Percentiles rank a stretch among this genome's conserved stretches.
These are phyloP conservation scores for Hericium alpestre DNA, from an alignment of 768 basidiomycete genomes.

Conservation along the genomic window DNA sequence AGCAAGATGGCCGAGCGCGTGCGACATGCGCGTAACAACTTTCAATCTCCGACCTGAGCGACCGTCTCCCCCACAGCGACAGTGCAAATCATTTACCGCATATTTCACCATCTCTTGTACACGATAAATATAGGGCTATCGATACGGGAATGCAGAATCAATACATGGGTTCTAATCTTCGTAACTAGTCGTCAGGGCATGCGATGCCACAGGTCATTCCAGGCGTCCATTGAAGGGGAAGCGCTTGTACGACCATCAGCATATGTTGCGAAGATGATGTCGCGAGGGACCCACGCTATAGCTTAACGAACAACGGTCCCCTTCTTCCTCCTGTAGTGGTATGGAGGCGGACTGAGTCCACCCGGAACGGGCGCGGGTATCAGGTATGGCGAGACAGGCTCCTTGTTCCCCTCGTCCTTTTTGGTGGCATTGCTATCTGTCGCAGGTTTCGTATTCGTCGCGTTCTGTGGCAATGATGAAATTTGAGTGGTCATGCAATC, in stretches of 20 bases:
- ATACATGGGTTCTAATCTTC: neutral
- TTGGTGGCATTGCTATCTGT: neutral
- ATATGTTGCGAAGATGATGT: neutral
- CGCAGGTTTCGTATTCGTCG: no score
- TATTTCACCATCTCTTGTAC: neutral
- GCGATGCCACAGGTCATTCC: no score
- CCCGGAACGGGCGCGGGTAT: slow-evolving; percentile 9
- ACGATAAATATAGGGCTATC: neutral
- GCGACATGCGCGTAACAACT: neutral
- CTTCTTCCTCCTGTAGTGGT: slow-evolving; percentile 9
- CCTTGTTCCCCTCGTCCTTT: neutral
- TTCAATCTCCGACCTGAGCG: slow-evolving; percentile 11
- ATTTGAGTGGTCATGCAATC: no score
- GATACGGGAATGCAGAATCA: neutral
- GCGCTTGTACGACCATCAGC: neutral
- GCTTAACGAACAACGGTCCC: slow-evolving; percentile 1
- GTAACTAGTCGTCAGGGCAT: no score
- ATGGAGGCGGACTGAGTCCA: slow-evolving; percentile 14
- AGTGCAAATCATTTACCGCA: no score
- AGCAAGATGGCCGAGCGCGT: neutral
- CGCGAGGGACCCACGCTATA: neutral
- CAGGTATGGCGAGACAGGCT: slow-evolving; percentile 7
- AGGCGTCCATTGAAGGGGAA: neutral
- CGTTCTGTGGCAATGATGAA: no score
- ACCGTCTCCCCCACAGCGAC: no score